Evolutionary conservation across 352 stramenopile genomes (phyloP).

Genomic region (Phytopythium helicoides): DNA sequence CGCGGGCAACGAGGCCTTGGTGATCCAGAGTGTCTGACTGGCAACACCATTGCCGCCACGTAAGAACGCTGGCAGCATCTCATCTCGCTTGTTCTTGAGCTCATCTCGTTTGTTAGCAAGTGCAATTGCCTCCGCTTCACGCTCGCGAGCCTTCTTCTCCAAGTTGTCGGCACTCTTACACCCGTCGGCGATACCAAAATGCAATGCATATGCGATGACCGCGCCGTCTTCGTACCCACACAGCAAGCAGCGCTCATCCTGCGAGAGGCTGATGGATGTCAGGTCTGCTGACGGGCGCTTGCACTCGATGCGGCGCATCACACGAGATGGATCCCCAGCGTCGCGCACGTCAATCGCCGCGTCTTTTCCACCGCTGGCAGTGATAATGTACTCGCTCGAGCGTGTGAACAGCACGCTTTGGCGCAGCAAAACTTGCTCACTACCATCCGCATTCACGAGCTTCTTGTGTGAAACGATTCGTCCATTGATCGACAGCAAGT

Average conservation of each 20-base stretch:
- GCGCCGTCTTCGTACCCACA: constrained; percentile 79
- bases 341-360: constrained; percentile 78
- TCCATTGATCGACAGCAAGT: constrained; percentile 82
- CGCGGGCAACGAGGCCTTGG: constrained; percentile 49
- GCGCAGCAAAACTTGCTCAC: constrained; percentile 53
- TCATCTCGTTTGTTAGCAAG: constrained; percentile 70
- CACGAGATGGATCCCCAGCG: constrained; percentile 44
- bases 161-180: constrained; percentile 67
- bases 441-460: constrained; percentile 34
- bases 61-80: constrained; percentile 47
- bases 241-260: constrained; percentile 80
- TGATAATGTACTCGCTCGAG: constrained; percentile 79
- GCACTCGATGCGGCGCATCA: constrained; percentile 78
- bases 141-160: constrained; percentile 71
- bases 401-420: constrained; percentile 73
- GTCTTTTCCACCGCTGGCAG: constrained; percentile 50
- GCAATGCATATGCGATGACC: constrained; percentile 76
- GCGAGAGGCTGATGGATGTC: constrained; percentile 69
- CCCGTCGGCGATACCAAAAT: constrained; percentile 76
- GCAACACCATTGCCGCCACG: constrained; percentile 29
- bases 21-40: neutral
- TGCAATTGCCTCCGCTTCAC: constrained; percentile 75
- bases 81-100: constrained; percentile 60
- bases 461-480: constrained; percentile 66
- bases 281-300: constrained; percentile 53